Evolutionary conservation across 179 eudicot genomes (phyloP).

Genomic region (Sideroxylon spinosum): DNA sequence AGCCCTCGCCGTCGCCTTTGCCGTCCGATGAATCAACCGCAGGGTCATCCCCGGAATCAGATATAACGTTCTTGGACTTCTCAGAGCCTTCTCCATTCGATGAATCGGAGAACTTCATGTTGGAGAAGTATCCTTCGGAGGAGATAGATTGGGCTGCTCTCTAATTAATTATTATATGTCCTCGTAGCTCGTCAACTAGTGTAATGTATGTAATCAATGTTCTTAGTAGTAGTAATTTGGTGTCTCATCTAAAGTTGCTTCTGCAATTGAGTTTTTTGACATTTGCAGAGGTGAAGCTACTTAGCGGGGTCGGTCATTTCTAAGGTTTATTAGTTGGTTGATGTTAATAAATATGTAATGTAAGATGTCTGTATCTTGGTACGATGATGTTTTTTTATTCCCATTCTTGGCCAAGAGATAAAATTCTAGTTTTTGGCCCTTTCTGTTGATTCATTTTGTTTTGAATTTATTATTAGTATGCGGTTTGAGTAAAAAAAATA

Average conservation of each 20-base stretch:
- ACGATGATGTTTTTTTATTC: slow-evolving; percentile 17
- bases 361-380: slow-evolving; percentile 9
- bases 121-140: slow-evolving; percentile 50
- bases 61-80: slow-evolving; percentile 48
- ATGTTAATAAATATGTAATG: neutral
- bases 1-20: slow-evolving; percentile 12
- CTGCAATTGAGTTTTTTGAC: slow-evolving; percentile 47
- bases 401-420: slow-evolving; percentile 13
- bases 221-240: neutral
- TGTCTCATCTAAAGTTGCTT: slow-evolving; percentile 18
- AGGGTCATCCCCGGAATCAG: slow-evolving; percentile 50
- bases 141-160: slow-evolving; percentile 73
- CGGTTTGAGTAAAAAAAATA: no score
- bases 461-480: slow-evolving; percentile 5
- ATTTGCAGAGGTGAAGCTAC: slow-evolving; percentile 34
- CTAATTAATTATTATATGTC: no score
- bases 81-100: slow-evolving; percentile 29
- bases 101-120: slow-evolving; percentile 42
- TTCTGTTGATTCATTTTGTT: neutral
- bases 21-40: slow-evolving; percentile 16
- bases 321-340: neutral
- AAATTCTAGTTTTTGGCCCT: slow-evolving; percentile 1
- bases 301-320: neutral
- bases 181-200: no score
- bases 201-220: no score